Evolutionary conservation across 192 early-diverging fungal genomes (phyloP), one percentile per base, ranked within the genome.

Genomic region (Entophlyctis luteolus): DNA sequence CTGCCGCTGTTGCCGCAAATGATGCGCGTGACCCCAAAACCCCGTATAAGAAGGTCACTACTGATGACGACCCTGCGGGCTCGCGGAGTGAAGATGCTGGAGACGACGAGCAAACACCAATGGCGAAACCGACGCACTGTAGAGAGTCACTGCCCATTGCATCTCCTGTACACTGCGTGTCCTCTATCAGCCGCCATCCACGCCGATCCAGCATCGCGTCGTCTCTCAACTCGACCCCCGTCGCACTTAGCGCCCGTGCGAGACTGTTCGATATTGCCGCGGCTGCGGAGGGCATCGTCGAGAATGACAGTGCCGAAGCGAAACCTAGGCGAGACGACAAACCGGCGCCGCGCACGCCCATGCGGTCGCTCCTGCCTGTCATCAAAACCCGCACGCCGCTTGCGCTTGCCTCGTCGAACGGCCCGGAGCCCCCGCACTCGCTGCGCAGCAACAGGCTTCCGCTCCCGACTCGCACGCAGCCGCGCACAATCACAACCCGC

Each of bases 41-140:
- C 10, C 57, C 1, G 4, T 18, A 10, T 20, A n/a, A n/a, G 32
- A 34, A 63, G 12, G 14, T 16, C 2, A 25, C 16, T 23, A 16
- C 32, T 18, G 1, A 34, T 23, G 33, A 57, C 12, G 14, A 18
- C 10, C 10, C 55, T 14, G 18, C 32, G 18, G 33, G 33, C 55
- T 12, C 32, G 8, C 37, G 33, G 18, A 16, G 23, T 8, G 47
- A 37, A 4, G 46, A 32, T 42, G 57, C n/a, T 10, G 36, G 4
- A 63, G 60, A 63, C 12, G 47, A 63, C 28, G 60, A 63, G 35
- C 2, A 45, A 49, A 63, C 60, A 4, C 60, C 60, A 4, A 29
- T 63, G 60, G 60, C 60, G 14, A 63, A 63, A 49, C 46, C 60
- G 14, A 22, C 47, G 39, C 27, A 49, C 8, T 23, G 25, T 47